Evolutionary conservation across 177 flowering plant genomes (phyloP), one percentile per base, ranked within the genome.

Genomic region (Vitis hybrid): DNA sequence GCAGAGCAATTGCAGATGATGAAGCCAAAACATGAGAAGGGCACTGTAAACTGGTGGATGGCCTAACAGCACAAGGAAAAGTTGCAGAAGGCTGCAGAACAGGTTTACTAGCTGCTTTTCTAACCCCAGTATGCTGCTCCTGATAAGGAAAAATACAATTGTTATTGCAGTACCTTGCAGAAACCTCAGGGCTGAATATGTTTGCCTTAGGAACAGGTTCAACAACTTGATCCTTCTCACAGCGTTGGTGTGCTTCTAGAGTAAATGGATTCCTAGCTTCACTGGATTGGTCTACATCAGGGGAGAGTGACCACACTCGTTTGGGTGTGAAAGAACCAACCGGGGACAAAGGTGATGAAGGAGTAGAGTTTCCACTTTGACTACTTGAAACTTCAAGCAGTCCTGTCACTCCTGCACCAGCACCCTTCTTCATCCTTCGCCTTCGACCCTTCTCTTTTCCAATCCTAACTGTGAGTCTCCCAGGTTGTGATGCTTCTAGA

Each of bases 281-380:
- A 31, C 64, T 22, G 49, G 71, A 17, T 73, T 75, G 78, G 12
- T 78, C 85, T 64, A 67, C 64, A 66, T 82, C 88, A 66, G 86
- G 82, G 75, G 88, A 77, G 1, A 62, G 59, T 20, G 73, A 62
- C 70, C 76, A 62, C 3, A 71, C 54, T 49, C 66, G 71, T 20
- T 70, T 79, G 28, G 87, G 78, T 3, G 82, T 77, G 7, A 59
- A 51, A 54, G 89, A 80, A 20, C 81, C 59, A n/a, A 66, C 58
- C 11, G 98, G 92, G n/a, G 97, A 94, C 78, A 88, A 71, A 15
- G 98, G 93, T 47, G 97, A 90, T 64, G 92, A 79, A 19, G 98
- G 97, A 38, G 98, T 90, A 57, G 98, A 94, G 74, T 91, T 89
- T 73, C 97, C 95, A 85, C 98, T 95, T 70, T 92, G 97, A 83